A percentile compares a stretch with the other conserved stretches of the same genome.
Conservation (phyloP, 2,329 filamentous ascomycete genomes). For the Diaporthe sp. region DNA sequence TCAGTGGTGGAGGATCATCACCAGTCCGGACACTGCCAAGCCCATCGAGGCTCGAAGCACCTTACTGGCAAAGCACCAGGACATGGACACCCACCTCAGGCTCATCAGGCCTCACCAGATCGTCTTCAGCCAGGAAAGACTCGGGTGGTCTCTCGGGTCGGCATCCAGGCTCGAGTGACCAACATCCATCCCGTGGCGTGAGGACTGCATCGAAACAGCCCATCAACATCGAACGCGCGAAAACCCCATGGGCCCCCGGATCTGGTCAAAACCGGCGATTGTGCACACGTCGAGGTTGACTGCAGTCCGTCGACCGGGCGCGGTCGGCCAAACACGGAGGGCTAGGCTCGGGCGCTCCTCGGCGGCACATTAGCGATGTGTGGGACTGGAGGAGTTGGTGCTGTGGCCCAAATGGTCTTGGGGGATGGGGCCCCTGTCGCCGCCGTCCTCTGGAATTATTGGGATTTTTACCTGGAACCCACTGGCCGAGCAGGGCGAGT, state of each 20-base stretch:
- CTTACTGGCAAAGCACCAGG: conserved; percentile 4
- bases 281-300: conserved; percentile 34
- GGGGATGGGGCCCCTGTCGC: conserved; percentile 7
- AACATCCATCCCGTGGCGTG: neutral
- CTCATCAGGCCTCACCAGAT: neutral
- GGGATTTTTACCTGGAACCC: conserved; percentile 18
- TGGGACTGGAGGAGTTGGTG: conserved; percentile 15
- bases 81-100: conserved; percentile 6
- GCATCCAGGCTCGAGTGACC: neutral
- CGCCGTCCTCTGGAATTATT: neutral
- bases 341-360: conserved; percentile 40
- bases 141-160: neutral
- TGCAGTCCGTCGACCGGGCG: conserved; percentile 29
- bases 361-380: conserved; percentile 35
- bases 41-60: conserved; percentile 2
- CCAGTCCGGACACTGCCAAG: conserved; percentile 8
- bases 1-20: neutral
- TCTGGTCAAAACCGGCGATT: conserved; percentile 31
- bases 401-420: neutral
- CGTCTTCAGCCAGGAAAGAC: neutral
- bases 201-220: neutral
- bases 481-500: conserved; percentile 32
- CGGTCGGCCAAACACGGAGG: conserved; percentile 29
- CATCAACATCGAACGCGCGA: conserved; percentile 3
- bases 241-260: neutral